A percentile compares a stretch with the other conserved stretches of the same genome.
phyloP scores from a whole-genome alignment of 306 rosid genomes.

The Sphenostylis stenocarpa region DNA sequence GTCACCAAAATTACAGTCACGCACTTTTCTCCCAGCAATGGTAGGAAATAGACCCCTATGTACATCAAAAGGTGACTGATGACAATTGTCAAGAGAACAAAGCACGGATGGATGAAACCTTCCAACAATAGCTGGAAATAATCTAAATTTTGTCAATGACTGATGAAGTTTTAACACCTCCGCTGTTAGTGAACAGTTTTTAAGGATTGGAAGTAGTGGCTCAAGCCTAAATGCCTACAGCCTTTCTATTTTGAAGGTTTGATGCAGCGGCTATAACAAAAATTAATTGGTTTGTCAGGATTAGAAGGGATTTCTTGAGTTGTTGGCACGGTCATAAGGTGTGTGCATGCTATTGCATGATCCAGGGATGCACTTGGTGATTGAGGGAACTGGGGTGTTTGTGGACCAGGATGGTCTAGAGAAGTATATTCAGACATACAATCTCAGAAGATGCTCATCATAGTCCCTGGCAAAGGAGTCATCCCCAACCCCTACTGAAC shows the following conservation, averaged over 20 bases:
- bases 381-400: not conserved
- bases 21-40: not conserved
- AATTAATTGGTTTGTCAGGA: not conserved
- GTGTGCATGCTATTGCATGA: not conserved
- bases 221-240: not conserved
- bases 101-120: not conserved
- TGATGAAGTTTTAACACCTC: not conserved
- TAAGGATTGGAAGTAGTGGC: not conserved
- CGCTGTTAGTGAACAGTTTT: not conserved
- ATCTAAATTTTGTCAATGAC: not conserved
- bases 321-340: not conserved
- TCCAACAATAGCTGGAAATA: not conserved
- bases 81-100: not conserved
- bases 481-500: not conserved
- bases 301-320: not conserved
- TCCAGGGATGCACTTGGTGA: not conserved
- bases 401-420: not conserved
- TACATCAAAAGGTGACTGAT: not conserved
- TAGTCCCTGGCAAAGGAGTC: too few relatives aligned
- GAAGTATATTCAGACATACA: not conserved
- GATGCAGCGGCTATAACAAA: not conserved
- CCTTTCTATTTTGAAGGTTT: not conserved
- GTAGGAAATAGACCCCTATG: not conserved
- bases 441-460: not conserved
- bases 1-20: not conserved